Evolutionary conservation across 805 yeast genomes (phyloP).

Genomic region (Debaryomyces hansenii): DNA sequence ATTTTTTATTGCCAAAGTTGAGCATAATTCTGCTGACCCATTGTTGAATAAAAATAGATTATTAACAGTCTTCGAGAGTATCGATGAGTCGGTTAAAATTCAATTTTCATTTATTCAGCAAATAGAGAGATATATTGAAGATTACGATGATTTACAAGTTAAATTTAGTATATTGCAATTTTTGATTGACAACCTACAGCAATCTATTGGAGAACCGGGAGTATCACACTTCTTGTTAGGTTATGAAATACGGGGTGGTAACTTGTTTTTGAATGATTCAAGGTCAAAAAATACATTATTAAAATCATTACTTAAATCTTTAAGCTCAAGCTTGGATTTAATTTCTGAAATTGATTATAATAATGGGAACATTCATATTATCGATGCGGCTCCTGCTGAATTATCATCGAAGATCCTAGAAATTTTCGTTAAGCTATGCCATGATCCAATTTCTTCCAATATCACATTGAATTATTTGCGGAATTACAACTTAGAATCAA

Average conservation of each 20-base stretch:
- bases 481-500: slow-evolving; percentile 18
- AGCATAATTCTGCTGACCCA: slow-evolving; percentile 16
- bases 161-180: slow-evolving; percentile 64
- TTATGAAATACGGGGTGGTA: slow-evolving; percentile 49
- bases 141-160: slow-evolving; percentile 40
- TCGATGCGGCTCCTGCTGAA: slow-evolving; percentile 56
- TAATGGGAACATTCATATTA: slow-evolving; percentile 30
- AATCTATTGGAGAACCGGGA: slow-evolving; percentile 43
- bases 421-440: slow-evolving; percentile 60
- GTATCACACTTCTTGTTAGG: slow-evolving; percentile 81
- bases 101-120: slow-evolving; percentile 73
- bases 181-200: slow-evolving; percentile 47
- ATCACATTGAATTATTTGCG: slow-evolving; percentile 55
- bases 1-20: slow-evolving; percentile 37
- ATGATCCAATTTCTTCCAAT: slow-evolving; percentile 53
- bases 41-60: slow-evolving; percentile 57
- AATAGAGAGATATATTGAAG: slow-evolving; percentile 30
- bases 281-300: slow-evolving; percentile 60
- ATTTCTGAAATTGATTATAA: slow-evolving; percentile 37
- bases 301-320: slow-evolving; percentile 48
- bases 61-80: slow-evolving; percentile 67
- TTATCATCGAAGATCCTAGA: slow-evolving; percentile 61
- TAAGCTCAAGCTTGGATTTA: slow-evolving; percentile 48
- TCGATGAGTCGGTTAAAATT: slow-evolving; percentile 76
- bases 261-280: slow-evolving; percentile 57